Percentiles rank a stretch among this genome's conserved stretches.
Evolutionary conservation across 2,329 filamentous ascomycete genomes (phyloP).

Genomic region (Ophioceras dolichostomum): DNA sequence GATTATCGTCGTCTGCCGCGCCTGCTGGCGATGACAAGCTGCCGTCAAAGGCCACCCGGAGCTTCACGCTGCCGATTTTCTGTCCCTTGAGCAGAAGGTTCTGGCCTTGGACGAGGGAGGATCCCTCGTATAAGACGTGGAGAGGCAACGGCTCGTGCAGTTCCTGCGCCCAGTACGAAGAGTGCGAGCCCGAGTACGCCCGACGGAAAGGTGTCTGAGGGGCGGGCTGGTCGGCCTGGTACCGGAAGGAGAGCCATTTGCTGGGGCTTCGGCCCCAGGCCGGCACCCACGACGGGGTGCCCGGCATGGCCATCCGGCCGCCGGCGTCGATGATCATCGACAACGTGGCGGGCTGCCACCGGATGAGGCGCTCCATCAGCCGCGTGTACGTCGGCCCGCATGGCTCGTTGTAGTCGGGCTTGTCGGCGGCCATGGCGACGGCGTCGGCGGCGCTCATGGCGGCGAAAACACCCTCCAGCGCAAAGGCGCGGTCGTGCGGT

Average conservation of each 20-base stretch:
- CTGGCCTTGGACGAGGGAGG: too few relatives aligned
- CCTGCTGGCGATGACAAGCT: too few relatives aligned
- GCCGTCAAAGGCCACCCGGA: too few relatives aligned
- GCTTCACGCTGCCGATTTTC: too few relatives aligned
- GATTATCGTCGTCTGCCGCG: too few relatives aligned
- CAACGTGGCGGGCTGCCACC: neutral
- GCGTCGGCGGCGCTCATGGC: neutral
- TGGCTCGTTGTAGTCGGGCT: neutral
- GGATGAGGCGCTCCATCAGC: neutral
- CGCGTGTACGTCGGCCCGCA: neutral
- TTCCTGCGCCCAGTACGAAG: too few relatives aligned
- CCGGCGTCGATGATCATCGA: neutral
- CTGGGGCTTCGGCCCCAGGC: neutral
- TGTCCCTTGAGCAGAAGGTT: too few relatives aligned
- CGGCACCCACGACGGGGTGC: neutral
- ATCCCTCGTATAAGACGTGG: too few relatives aligned
- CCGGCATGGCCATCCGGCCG: neutral
- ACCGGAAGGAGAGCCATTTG: neutral
- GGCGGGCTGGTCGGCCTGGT: neutral
- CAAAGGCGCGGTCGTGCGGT: neutral
- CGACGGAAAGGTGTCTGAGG: too few relatives aligned
- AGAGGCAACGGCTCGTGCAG: too few relatives aligned
- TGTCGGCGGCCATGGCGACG: too few relatives aligned
- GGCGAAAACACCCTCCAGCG: neutral
- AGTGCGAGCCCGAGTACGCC: too few relatives aligned